Evolutionary conservation across 2,329 filamentous ascomycete species (phyloP).

Genomic region (Talaromyces amestolkiae): DNA sequence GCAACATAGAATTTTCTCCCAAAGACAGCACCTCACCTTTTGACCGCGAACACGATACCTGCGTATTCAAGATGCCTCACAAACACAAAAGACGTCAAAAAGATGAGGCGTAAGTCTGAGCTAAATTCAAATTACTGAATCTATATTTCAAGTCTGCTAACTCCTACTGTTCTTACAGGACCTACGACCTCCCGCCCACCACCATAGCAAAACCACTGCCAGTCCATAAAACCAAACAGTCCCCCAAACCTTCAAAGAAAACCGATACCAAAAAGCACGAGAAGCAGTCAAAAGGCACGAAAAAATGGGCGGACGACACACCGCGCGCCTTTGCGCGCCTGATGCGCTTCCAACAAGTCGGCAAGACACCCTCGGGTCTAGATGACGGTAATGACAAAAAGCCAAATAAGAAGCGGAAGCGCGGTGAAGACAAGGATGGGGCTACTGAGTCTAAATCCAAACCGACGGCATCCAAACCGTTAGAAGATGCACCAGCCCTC

Average conservation of each 20-base stretch:
- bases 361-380: constrained; percentile 57
- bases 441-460: background rate
- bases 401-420: constrained; percentile 51
- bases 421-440: constrained; percentile 25
- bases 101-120: constrained; percentile 45
- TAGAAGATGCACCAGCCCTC: constrained; percentile 39
- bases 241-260: constrained; percentile 33
- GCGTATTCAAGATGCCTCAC: constrained; percentile 67
- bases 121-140: no score
- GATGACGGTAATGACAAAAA: constrained; percentile 61
- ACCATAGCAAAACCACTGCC: constrained; percentile 59
- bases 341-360: constrained; percentile 69
- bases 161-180: constrained; percentile 22
- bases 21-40: background rate
- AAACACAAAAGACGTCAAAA: constrained; percentile 70
- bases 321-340: constrained; percentile 83
- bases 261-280: constrained; percentile 31
- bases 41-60: background rate
- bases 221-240: constrained; percentile 45
- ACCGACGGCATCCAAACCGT: background rate
- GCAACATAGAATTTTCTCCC: constrained; percentile 6
- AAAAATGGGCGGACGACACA: constrained; percentile 65
- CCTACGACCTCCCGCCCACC: constrained; percentile 61
- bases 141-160: no score
- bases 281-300: constrained; percentile 27